These are phyloP conservation scores for Clohesyomyces aquaticus DNA, from an alignment of 495 filamentous ascomycete genomes.

Conservation along the genomic window DNA sequence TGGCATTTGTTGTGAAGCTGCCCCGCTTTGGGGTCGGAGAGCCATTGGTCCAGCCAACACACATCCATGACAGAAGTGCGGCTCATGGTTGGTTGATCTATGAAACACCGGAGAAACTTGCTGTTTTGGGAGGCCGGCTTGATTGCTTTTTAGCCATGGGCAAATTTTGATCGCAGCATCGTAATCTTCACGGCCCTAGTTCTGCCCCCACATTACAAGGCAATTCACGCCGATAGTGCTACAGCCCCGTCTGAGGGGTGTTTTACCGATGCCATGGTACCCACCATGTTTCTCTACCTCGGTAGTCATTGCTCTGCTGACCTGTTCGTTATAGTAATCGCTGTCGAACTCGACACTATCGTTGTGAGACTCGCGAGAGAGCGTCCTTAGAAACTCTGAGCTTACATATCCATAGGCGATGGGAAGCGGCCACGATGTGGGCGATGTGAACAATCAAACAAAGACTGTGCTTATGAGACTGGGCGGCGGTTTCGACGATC, in stretches of 20 bases:
- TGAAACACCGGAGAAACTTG: not conserved
- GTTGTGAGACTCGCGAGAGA: slow-evolving; percentile 16
- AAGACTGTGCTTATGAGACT: slow-evolving; percentile 34
- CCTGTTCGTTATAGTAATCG: slow-evolving; percentile 27
- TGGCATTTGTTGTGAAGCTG: no score
- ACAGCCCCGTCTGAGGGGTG: not conserved
- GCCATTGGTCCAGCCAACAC: not conserved
- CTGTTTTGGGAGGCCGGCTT: not conserved
- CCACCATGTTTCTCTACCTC: not conserved
- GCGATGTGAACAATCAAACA: slow-evolving; percentile 28
- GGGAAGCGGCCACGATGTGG: slow-evolving; percentile 26
- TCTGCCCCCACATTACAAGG: slow-evolving; percentile 17
- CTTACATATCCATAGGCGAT: slow-evolving; percentile 25
- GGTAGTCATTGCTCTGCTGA: not conserved
- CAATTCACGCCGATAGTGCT: slow-evolving; percentile 28
- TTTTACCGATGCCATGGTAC: slow-evolving; percentile 34
- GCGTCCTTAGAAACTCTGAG: not conserved
- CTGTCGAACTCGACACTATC: slow-evolving; percentile 33
- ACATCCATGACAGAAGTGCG: not conserved
- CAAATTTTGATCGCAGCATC: not conserved
- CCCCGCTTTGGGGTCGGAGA: not conserved
- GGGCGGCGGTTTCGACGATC: slow-evolving; percentile 33
- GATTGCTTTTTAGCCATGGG: not conserved
- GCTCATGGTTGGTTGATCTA: not conserved
- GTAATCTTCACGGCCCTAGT: slow-evolving; percentile 6